Base-by-base conservation (phyloP, 169 alveolate genomes). In the Eimeria brunetti region DNA sequence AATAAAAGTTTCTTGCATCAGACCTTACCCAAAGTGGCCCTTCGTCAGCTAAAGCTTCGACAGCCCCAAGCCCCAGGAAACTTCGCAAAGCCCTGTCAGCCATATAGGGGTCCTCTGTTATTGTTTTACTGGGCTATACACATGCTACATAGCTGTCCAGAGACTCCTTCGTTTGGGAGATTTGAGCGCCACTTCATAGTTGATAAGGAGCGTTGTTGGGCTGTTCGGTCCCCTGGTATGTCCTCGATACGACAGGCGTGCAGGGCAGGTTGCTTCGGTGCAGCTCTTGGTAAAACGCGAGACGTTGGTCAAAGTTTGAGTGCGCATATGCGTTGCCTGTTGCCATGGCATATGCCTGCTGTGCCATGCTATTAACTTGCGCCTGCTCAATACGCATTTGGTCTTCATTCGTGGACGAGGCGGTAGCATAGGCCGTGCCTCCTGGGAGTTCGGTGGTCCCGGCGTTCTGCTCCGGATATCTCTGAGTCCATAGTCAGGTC, bases 311-410 rank as follows among this genome's bases (percentile, higher is more conserved):
- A 60, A 84, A 60, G 58, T 84, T 84, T 24, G 46, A 44, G 80
- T 84, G 91, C 22, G 91, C 91, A 58, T 84, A 84, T 22, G 60
- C 78, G 60, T 60, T 84, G 58, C 91, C 91, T 38, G 91, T 84
- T n/a, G 80, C 91, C 38, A 36, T 53, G 53, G 91, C 91, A 30
- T 84, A 84, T 11, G 91, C 56, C 30, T 84, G 91, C 38, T 84
- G 91, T 18, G 91, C 91, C 91, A 84, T 58, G 56, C 30, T 84
- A 58, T 84, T 84, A 46, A 84, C 78, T 33, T 84, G 91, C 22
- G 51, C 78, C 46, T 84, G 91, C 60, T 84, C 91, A 46, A 58
- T 38, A 46, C 91, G 78, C 75, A 58, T 53, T 60, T 84, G 91
- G 3, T 84, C 80, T 84, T 60, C 78, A 46, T 33, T 84, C 80